These are phyloP conservation scores for Hanseniaspora sp. DNA, from an alignment of 1,139 yeast species.

Conservation along the genomic window DNA sequence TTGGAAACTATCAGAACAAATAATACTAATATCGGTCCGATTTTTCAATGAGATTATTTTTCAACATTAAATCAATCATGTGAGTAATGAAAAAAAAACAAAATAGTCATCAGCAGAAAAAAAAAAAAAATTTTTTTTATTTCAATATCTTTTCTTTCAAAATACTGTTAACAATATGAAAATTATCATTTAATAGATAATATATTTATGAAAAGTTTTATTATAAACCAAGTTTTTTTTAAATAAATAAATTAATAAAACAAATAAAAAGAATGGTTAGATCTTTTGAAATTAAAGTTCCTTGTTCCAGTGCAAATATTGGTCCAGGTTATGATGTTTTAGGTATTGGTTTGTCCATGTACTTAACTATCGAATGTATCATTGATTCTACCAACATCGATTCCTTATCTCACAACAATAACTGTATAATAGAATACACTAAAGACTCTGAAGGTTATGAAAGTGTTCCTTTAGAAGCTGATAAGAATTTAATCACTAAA, in stretches of 20 bases:
- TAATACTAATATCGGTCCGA: too few species aligned
- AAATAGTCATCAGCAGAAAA: too few species aligned
- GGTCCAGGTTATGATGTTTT: slow-evolving; percentile 98
- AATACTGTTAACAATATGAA: too few species aligned
- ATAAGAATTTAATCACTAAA: slow-evolving; percentile 73
- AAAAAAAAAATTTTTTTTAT: too few species aligned
- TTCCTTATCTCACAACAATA: slow-evolving; percentile 47
- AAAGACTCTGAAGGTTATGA: slow-evolving; percentile 64
- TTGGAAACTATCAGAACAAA: too few species aligned
- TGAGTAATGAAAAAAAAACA: too few species aligned
- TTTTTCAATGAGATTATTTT: too few species aligned
- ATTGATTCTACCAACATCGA: slow-evolving; percentile 42
- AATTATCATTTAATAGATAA: too few species aligned
- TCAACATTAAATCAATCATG: too few species aligned
- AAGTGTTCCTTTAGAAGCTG: slow-evolving; percentile 65
- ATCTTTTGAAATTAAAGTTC: slow-evolving; percentile 57
- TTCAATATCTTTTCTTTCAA: not conserved
- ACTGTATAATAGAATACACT: slow-evolving; percentile 60
- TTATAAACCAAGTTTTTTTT: too few species aligned
- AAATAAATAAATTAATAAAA: too few species aligned
- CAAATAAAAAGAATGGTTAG: slow-evolving; percentile 35
- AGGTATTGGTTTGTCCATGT: slow-evolving; percentile 76
- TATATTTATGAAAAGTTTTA: too few species aligned
- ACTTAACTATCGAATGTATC: slow-evolving; percentile 54
- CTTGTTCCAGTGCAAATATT: slow-evolving; percentile 94